Conservation (phyloP, 768 basidiomycete species). For the Lentinula sp. region DNA sequence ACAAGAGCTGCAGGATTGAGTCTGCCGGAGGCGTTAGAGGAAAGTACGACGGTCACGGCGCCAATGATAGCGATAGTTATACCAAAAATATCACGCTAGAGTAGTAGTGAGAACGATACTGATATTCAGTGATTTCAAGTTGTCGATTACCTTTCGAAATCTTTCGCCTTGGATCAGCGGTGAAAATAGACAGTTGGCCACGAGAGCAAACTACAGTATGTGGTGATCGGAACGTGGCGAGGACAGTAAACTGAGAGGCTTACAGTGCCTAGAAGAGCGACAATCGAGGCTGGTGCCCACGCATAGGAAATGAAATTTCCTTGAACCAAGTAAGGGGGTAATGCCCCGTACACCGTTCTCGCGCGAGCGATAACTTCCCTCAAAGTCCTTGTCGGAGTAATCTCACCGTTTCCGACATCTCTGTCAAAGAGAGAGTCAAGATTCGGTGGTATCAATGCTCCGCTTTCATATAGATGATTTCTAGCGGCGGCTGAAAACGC, state of each 20-base stretch:
- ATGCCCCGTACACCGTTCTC: slow-evolving; percentile 57
- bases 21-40: slow-evolving; percentile 62
- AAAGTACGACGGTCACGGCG: slow-evolving; percentile 88
- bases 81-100: slow-evolving; percentile 71
- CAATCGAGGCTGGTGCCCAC: slow-evolving; percentile 86
- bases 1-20: slow-evolving; percentile 65
- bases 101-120: slow-evolving; percentile 4
- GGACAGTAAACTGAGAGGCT: slow-evolving; percentile 21
- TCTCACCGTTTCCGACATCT: slow-evolving; percentile 31
- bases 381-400: slow-evolving; percentile 47
- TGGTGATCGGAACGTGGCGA: slow-evolving; percentile 4
- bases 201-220: slow-evolving; percentile 66
- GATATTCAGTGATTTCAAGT: neutral
- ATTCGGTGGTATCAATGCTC: slow-evolving; percentile 27
- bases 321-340: slow-evolving; percentile 3
- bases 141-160: slow-evolving; percentile 60
- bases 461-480: slow-evolving; percentile 48
- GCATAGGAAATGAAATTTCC: slow-evolving; percentile 91
- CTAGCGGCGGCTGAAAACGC: slow-evolving; percentile 67
- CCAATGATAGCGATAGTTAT: slow-evolving; percentile 80
- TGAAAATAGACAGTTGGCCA: slow-evolving; percentile 93
- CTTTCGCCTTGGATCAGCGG: slow-evolving; percentile 79
- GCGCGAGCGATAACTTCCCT: slow-evolving; percentile 49
- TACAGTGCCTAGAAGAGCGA: slow-evolving; percentile 94
- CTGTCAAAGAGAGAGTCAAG: slow-evolving; percentile 41